Evolutionary conservation across 176 grass and related monocot genomes (phyloP).

Genomic region (Lolium rigidum): DNA sequence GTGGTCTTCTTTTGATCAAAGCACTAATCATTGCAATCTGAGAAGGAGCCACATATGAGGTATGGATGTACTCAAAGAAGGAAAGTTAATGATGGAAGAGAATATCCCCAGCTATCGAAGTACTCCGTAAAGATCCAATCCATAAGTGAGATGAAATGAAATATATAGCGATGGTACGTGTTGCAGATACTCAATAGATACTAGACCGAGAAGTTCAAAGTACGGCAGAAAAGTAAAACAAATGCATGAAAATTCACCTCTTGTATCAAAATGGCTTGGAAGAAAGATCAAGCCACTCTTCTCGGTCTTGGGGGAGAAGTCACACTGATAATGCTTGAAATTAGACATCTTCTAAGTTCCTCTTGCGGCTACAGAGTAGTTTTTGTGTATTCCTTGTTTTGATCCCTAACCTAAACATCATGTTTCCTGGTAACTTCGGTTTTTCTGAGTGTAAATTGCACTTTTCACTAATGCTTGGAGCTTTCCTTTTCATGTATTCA

Average conservation of each 20-base stretch:
- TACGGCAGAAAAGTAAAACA: neutral
- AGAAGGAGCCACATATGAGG: slow-evolving; percentile 22
- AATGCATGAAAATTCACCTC: slow-evolving; percentile 33
- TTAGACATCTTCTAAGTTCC: slow-evolving; percentile 26
- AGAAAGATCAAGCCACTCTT: slow-evolving; percentile 24
- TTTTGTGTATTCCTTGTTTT: slow-evolving; percentile 78
- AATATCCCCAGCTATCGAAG: slow-evolving; percentile 17
- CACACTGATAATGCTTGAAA: slow-evolving; percentile 25
- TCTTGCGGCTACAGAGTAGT: slow-evolving; percentile 55
- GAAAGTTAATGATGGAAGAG: slow-evolving; percentile 7
- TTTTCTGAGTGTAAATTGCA: slow-evolving; percentile 43
- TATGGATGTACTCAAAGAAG: neutral
- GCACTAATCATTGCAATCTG: slow-evolving; percentile 30
- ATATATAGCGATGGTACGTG: neutral
- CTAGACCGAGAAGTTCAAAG: slow-evolving; percentile 19
- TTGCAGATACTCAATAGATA: neutral
- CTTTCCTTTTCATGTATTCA: slow-evolving; percentile 85
- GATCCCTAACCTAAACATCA: slow-evolving; percentile 71
- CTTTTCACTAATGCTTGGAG: slow-evolving; percentile 33
- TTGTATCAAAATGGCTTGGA: neutral
- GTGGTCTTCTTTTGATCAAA: slow-evolving; percentile 27
- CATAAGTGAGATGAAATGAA: neutral
- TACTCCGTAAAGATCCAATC: neutral
- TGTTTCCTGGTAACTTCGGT: slow-evolving; percentile 58
- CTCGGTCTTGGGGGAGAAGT: neutral